A percentile compares a stretch with the other conserved stretches of the same genome.
Conservation (phyloP, 108 stramenopile species). For the Ochromonas danica region DNA sequence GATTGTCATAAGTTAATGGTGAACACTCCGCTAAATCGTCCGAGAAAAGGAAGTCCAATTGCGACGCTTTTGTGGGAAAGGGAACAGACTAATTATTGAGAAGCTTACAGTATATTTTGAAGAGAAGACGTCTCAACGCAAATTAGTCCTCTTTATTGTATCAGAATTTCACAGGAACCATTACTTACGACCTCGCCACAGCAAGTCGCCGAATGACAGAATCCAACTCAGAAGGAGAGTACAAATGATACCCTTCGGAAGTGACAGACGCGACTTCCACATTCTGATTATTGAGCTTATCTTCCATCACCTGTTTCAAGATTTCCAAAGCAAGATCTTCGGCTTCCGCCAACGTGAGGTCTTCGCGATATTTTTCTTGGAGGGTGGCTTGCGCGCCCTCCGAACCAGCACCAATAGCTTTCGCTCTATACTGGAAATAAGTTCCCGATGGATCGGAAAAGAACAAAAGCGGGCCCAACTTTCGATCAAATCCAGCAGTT, state of each 20-base stretch:
- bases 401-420: slow-evolving; percentile 94
- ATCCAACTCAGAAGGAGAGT: neutral
- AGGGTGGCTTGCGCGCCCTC: slow-evolving; percentile 94
- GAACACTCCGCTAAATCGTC: too few relatives aligned
- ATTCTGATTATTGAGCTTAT: slow-evolving; percentile 91
- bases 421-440: slow-evolving; percentile 96
- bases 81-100: too few relatives aligned
- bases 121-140: too few relatives aligned
- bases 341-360: slow-evolving; percentile 89
- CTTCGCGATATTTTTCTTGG: slow-evolving; percentile 85
- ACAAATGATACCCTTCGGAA: neutral
- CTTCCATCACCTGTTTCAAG: slow-evolving; percentile 99
- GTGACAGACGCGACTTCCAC: slow-evolving; percentile 90
- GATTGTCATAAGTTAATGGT: too few relatives aligned
- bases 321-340: slow-evolving; percentile 83
- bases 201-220: neutral
- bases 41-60: too few relatives aligned
- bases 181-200: too few relatives aligned
- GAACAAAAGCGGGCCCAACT: slow-evolving; percentile 90
- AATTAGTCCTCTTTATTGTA: too few relatives aligned
- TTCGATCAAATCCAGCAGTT: slow-evolving; percentile 87
- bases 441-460: slow-evolving; percentile 96
- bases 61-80: too few relatives aligned
- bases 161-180: too few relatives aligned
- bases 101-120: too few relatives aligned